phyloP scores from a whole-genome alignment of 768 basidiomycete genomes.

The Phaeotremella skinneri region DNA sequence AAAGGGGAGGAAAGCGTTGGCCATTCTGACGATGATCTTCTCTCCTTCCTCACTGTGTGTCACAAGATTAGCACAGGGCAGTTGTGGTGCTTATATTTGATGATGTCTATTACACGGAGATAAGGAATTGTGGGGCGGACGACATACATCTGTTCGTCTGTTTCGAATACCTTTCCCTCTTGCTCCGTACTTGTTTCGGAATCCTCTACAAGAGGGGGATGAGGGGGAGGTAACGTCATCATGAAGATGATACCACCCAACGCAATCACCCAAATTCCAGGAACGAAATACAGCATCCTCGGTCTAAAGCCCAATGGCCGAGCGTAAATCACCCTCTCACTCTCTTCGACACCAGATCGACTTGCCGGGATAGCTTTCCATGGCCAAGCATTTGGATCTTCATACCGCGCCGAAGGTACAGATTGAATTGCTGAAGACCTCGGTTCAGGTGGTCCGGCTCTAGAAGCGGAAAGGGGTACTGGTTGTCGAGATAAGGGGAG shows the following conservation, averaged over 20 bases:
- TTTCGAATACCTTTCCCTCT: neutral
- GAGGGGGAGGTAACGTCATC: constrained; percentile 4
- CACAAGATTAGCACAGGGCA: neutral
- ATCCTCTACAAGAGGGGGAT: neutral
- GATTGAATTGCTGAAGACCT: neutral
- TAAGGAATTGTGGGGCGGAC: no score
- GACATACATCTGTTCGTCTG: neutral
- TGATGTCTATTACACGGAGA: no score
- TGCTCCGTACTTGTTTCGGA: neutral
- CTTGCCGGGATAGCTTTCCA: constrained; percentile 3
- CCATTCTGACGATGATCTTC: neutral
- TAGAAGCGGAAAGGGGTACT: no score
- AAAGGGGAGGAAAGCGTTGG: neutral
- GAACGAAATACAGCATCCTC: constrained; percentile 16
- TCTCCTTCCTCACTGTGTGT: neutral
- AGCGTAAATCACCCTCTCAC: constrained; percentile 15
- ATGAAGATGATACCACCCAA: constrained; percentile 7
- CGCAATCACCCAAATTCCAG: constrained; percentile 8
- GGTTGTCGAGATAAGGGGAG: no score
- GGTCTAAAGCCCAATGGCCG: constrained; percentile 10
- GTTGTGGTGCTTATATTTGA: no score
- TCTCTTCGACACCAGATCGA: constrained; percentile 5
- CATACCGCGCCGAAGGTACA: no score
- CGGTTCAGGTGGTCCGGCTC: no score
- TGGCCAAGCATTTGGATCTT: constrained; percentile 8